Evolutionary conservation across 1,139 yeast genomes (phyloP), one percentile per base, ranked within the genome.

Genomic region (Saccharomyces pastorianus): DNA sequence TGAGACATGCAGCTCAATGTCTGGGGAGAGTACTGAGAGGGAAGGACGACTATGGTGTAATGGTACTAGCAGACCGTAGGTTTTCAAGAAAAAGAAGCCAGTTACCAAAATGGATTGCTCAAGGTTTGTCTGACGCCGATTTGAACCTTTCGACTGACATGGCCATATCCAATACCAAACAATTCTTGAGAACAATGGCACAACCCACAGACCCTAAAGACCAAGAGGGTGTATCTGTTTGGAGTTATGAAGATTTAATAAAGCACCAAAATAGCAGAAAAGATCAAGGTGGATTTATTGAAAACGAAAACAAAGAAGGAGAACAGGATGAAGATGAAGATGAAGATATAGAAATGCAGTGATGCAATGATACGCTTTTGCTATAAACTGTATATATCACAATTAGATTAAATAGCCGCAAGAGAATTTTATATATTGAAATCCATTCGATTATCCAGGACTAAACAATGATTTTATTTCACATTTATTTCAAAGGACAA

Each of bases 1-100:
- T 93, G 99, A 82, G 99, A 67, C 99, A 93, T 74, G 99, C 99
- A 2, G 99, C 99, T 0, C 99, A 93, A 72, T 93, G 99, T 73
- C 73, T 93, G 64, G 99, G 99, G 13, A 82, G 99, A 67, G 99
- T 93, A 53, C 75, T 93, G 61, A 82, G 99, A 74, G 99, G 99
- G 59, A 93, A 93, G 68, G 97, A 93, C 68, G 99, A 93, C 73
- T 93, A 95, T 69, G 99, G 99, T 57, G 88, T 95, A 64, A 93
- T 93, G 99, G 97, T 93, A 51, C 73, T 93, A 58, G 99, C 99
- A 0, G 99, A 93, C 71, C 77, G 96, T 63, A 78, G 99, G 67
- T 93, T 93, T 69, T 80, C 93, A 0, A 80, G 90, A 61, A 95
- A 91, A 71, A 84, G 88, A 61, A 79, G 76, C 51, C 99, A 93